Evolutionary conservation across 192 early-diverging fungal species (phyloP).

Genomic region (Backusella westeae): DNA sequence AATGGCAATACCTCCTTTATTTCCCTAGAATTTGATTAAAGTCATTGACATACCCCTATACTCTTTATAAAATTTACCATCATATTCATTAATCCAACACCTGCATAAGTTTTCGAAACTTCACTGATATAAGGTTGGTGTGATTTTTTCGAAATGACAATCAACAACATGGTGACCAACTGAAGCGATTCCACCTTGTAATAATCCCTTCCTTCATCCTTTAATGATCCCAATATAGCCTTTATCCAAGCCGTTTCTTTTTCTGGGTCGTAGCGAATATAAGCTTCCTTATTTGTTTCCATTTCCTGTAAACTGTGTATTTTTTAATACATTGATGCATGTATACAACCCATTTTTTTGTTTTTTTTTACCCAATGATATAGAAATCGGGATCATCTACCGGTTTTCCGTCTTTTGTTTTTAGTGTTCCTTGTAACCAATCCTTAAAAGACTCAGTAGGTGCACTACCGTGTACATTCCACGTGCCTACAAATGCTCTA

Average conservation of each 20-base stretch:
- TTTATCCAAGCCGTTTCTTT: slow-evolving; percentile 85
- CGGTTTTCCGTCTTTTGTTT: slow-evolving; percentile 39
- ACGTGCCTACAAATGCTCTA: slow-evolving; percentile 80
- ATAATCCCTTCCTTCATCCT: slow-evolving; percentile 47
- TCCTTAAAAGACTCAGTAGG: slow-evolving; percentile 54
- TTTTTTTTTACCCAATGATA: slow-evolving; percentile 59
- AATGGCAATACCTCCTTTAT: slow-evolving; percentile 92
- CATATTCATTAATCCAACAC: slow-evolving; percentile 83
- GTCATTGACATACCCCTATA: not conserved
- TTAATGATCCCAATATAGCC: slow-evolving; percentile 68
- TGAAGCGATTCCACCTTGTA: slow-evolving; percentile 76
- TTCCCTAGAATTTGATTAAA: slow-evolving; percentile 61
- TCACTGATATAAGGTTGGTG: slow-evolving; percentile 56
- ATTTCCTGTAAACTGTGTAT: slow-evolving; percentile 85
- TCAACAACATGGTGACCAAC: slow-evolving; percentile 86
- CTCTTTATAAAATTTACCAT: slow-evolving; percentile 40
- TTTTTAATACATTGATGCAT: not conserved
- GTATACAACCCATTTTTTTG: not conserved
- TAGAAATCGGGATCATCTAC: slow-evolving; percentile 59
- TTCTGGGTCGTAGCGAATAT: slow-evolving; percentile 73
- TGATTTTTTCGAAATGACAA: slow-evolving; percentile 68
- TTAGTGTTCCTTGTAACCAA: slow-evolving; percentile 59
- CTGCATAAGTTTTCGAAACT: slow-evolving; percentile 65
- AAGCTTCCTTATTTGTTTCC: slow-evolving; percentile 84
- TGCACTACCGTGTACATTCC: slow-evolving; percentile 84